phyloP scores from a whole-genome alignment of 495 filamentous ascomycete species.

The Penicillium parvum region DNA sequence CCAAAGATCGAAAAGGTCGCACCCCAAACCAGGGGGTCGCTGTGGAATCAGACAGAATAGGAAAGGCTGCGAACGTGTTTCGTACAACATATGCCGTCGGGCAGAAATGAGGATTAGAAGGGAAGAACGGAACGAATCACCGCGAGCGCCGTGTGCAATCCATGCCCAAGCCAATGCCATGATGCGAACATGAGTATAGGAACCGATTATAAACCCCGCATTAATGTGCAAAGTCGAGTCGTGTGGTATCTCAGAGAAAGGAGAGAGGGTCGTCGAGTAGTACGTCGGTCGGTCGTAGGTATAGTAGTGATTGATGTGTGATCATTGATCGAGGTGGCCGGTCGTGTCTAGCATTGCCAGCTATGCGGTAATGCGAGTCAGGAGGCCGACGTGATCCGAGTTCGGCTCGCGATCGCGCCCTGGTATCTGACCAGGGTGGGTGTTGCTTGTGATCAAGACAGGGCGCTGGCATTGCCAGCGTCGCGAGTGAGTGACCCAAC shows the following conservation, averaged over 20 bases:
- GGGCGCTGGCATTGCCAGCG: background rate
- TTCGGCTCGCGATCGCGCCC: slow-evolving; percentile 3
- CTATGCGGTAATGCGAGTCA: slow-evolving; percentile 1
- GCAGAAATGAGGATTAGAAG: slow-evolving; percentile 9
- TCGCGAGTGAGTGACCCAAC: slow-evolving; percentile 1
- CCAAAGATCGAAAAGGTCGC: slow-evolving; percentile 10
- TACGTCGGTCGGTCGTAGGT: background rate
- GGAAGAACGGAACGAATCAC: slow-evolving; percentile 14
- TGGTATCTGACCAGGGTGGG: slow-evolving; percentile 9
- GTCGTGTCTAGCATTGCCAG: slow-evolving; percentile 7
- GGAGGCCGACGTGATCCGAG: background rate
- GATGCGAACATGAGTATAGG: slow-evolving; percentile 13
- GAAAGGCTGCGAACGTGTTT: slow-evolving; percentile 20
- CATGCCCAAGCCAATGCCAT: slow-evolving; percentile 16
- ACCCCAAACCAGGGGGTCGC: slow-evolving; percentile 5
- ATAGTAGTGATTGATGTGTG: background rate
- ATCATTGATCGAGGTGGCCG: background rate
- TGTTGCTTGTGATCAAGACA: background rate
- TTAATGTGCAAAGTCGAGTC: slow-evolving; percentile 5
- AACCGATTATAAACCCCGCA: background rate
- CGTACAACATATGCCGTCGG: slow-evolving; percentile 21
- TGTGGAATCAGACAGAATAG: slow-evolving; percentile 6
- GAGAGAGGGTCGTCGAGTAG: background rate
- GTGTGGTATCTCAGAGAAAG: slow-evolving; percentile 2
- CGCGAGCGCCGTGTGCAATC: slow-evolving; percentile 21